Percentiles rank a stretch among this genome's conserved stretches.
Evolutionary conservation across 2,329 filamentous ascomycete genomes (phyloP).

Genomic region (Xylariales sp.): DNA sequence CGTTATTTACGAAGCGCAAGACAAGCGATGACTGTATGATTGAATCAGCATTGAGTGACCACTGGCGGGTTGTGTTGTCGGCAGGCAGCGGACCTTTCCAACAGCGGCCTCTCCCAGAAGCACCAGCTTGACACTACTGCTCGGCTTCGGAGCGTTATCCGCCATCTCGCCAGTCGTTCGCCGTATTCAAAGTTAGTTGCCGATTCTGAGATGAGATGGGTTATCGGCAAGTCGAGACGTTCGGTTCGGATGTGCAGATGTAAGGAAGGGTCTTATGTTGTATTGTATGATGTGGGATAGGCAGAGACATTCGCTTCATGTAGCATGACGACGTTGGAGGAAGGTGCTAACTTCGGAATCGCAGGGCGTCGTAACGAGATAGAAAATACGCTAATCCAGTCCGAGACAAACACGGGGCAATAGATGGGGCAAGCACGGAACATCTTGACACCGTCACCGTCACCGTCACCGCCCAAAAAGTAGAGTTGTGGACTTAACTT

Average conservation of each 20-base stretch:
- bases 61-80: neutral
- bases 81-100: constrained; percentile 69
- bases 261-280: neutral
- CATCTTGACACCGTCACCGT: constrained; percentile 6
- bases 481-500: no score
- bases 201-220: no score
- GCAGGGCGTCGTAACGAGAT: no score
- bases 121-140: constrained; percentile 99
- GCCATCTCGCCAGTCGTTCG: constrained; percentile 55
- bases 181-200: no score
- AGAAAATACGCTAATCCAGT: neutral
- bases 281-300: neutral
- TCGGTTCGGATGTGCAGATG: constrained; percentile 1
- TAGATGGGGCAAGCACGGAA: no score
- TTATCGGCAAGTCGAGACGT: neutral
- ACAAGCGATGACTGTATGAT: constrained; percentile 80
- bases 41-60: neutral
- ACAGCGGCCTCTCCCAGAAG: constrained; percentile 96
- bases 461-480: constrained; percentile 9
- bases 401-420: constrained; percentile 2
- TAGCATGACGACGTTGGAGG: constrained; percentile 9
- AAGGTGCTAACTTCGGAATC: no score
- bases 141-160: constrained; percentile 82
- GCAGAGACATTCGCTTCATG: constrained; percentile 8
- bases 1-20: constrained; percentile 97